Evolutionary conservation across 441 rosid species (phyloP), one percentile per base, ranked within the genome.

Genomic region (Capsella rubella): DNA sequence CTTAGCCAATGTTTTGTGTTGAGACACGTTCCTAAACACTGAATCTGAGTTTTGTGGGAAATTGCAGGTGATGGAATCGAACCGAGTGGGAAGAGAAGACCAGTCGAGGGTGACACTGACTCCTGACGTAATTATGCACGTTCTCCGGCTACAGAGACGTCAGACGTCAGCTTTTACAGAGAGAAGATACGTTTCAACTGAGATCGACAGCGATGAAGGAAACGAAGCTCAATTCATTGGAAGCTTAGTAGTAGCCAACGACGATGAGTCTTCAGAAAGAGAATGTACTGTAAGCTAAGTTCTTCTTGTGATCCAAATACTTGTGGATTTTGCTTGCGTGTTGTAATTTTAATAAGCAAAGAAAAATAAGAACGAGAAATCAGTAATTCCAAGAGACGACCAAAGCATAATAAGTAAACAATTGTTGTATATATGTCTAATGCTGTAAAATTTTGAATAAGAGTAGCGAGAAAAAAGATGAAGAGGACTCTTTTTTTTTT

Each of bases 111-210:
- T 78, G 32, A 72, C 78, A 21, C 78, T 87, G 15, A 74, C 87
- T 11, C 87, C 90, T 10, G 89, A 89, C 7, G 90, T 89, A 27
- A 58, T 86, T 45, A 87, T 89, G 97, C 90, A 86, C 42, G 84
- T 87, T 45, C 75, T 87, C 56, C 80, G 90, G 58, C 64, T 87
- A 67, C 92, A 88, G 82, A 85, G 90, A 75, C 87, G 90, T 67
- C 93, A 88, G 65, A 77, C 83, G 1, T 61, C 82, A 35, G 79
- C 79, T 35, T 86, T 77, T 60, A 50, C 77, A 4, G 93, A 90
- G 73, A 84, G 93, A 74, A 84, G 88, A 67, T 75, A 81, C 63
- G 74, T 32, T 74, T 55, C 40, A 3, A 67, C 79, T 25, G 87
- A 86, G 35, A 52, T 64, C 1, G 85, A 79, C 37, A 77, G 77